Evolutionary conservation across 164 flowering plant genomes (phyloP).

Genomic region (Nymphaea thermarum): DNA sequence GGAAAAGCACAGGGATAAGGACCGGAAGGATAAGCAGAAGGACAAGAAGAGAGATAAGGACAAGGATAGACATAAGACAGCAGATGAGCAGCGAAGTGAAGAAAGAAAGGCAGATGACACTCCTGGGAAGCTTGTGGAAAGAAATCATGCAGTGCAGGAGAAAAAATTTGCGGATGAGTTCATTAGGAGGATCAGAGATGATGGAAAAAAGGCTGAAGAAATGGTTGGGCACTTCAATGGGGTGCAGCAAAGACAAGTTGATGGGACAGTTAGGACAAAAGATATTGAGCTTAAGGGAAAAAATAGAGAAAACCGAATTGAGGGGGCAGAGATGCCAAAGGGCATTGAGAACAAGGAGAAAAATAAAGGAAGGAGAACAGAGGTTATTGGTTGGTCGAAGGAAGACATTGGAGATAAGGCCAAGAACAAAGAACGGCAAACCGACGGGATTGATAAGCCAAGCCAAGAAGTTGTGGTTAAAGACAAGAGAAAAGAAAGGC

Average conservation of each 20-base stretch:
- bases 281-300: not conserved
- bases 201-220: slow-evolving; percentile 19
- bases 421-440: slow-evolving; percentile 1
- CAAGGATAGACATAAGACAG: slow-evolving; percentile 15
- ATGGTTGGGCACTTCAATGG: slow-evolving; percentile 18
- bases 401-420: slow-evolving; percentile 22
- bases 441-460: not conserved
- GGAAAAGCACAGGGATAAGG: slow-evolving; percentile 43
- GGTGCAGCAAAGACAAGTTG: slow-evolving; percentile 12
- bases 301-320: not conserved
- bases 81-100: slow-evolving; percentile 17
- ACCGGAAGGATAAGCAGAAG: slow-evolving; percentile 40
- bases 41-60: slow-evolving; percentile 54
- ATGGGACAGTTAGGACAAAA: not conserved
- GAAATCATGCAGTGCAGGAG: slow-evolving; percentile 1
- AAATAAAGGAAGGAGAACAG: slow-evolving; percentile 11
- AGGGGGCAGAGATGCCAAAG: not conserved
- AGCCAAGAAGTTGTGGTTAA: not conserved
- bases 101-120: slow-evolving; percentile 5
- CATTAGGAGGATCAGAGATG: slow-evolving; percentile 23
- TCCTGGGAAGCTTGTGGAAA: slow-evolving; percentile 13
- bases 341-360: not conserved
- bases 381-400: slow-evolving; percentile 8
- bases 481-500: not conserved
- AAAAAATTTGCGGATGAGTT: slow-evolving; percentile 1